Evolutionary conservation across 208 protist species (phyloP).

Genomic region (Leishmania martiniquensis): DNA sequence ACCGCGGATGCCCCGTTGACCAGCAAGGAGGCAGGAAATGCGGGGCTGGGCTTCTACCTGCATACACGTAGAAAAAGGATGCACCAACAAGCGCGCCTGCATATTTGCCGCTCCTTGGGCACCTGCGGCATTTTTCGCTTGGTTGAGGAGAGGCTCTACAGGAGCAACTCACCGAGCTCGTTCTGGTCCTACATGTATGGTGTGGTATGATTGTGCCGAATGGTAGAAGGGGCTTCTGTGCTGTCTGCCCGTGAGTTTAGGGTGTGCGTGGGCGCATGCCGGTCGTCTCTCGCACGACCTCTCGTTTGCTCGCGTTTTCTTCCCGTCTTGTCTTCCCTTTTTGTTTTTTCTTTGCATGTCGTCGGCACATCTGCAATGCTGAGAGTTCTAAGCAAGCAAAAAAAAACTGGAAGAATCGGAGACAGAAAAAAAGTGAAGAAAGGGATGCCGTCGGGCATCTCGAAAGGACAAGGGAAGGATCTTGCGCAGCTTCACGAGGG

Average conservation of each 20-base stretch:
- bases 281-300: neutral
- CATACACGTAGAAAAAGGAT: too few species aligned
- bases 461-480: neutral
- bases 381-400: neutral
- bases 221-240: neutral
- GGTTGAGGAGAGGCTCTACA: neutral
- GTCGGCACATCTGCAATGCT: neutral
- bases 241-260: neutral
- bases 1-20: too few species aligned
- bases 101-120: neutral
- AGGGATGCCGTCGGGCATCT: neutral
- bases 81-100: neutral
- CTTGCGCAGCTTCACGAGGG: neutral
- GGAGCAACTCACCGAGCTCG: neutral
- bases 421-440: neutral
- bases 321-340: neutral
- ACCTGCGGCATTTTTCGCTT: neutral
- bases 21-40: too few species aligned
- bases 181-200: neutral
- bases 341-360: neutral
- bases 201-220: neutral
- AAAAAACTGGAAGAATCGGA: neutral
- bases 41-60: too few species aligned
- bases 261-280: neutral
- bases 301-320: too few species aligned